Evolutionary conservation across 768 basidiomycete genomes (phyloP).

Genomic region (Guyanaporus albipodus): DNA sequence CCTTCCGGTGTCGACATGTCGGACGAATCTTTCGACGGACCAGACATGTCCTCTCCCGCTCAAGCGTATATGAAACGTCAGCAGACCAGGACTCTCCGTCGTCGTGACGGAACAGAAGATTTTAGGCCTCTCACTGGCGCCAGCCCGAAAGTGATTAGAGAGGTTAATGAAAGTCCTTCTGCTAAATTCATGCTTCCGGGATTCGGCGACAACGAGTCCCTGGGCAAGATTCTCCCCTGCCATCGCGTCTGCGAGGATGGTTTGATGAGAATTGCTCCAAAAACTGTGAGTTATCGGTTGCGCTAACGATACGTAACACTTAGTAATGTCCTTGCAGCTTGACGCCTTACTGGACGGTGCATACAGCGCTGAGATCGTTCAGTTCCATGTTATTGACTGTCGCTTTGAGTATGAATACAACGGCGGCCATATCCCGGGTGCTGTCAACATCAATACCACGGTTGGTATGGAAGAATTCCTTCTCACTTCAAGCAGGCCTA

Average conservation of each 20-base stretch:
- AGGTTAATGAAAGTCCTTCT: slow-evolving; percentile 54
- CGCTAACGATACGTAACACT: background rate
- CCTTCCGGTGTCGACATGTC: slow-evolving; percentile 44
- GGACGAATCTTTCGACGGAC: slow-evolving; percentile 47
- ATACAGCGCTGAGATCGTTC: slow-evolving; percentile 59
- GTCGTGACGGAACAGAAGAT: slow-evolving; percentile 80
- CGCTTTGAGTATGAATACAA: slow-evolving; percentile 96
- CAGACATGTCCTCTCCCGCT: slow-evolving; percentile 76
- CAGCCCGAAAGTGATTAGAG: slow-evolving; percentile 43
- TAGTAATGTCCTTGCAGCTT: slow-evolving; percentile 46
- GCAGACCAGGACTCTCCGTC: slow-evolving; percentile 69
- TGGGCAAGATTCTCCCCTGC: slow-evolving; percentile 93
- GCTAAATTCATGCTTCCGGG: slow-evolving; percentile 57
- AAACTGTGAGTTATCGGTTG: slow-evolving; percentile 57
- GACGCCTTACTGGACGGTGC: slow-evolving; percentile 72
- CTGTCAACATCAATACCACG: slow-evolving; percentile 86
- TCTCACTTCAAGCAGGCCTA: slow-evolving; percentile 59
- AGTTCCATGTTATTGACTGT: slow-evolving; percentile 88
- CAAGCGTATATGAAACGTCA: slow-evolving; percentile 78
- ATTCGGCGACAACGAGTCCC: slow-evolving; percentile 89
- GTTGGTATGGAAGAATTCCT: slow-evolving; percentile 76
- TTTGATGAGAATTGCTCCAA: slow-evolving; percentile 78
- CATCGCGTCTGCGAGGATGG: slow-evolving; percentile 93
- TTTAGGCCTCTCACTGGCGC: slow-evolving; percentile 71
- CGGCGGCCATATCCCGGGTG: slow-evolving; percentile 90